Evolutionary conservation across 805 yeast species (phyloP).

Genomic region (Cephaloascus fragrans): DNA sequence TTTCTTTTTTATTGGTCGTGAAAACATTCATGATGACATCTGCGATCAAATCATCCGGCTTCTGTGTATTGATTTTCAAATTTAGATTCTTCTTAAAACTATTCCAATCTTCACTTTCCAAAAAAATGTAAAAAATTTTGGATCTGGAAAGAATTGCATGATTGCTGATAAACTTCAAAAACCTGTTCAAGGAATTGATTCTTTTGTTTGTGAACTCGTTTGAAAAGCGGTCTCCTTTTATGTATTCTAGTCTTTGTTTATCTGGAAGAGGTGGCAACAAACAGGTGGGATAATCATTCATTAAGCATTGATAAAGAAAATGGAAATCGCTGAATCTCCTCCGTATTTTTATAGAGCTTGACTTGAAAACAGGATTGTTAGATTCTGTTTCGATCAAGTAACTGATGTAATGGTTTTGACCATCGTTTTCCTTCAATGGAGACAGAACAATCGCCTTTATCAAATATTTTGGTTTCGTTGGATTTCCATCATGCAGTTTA

Average conservation of each 20-base stretch:
- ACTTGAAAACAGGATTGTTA: slow-evolving; percentile 47
- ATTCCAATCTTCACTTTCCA: slow-evolving; percentile 69
- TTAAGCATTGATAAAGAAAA: slow-evolving; percentile 62
- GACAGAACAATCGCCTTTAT: slow-evolving; percentile 36
- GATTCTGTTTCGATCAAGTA: slow-evolving; percentile 59
- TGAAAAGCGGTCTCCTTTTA: slow-evolving; percentile 89
- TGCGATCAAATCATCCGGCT: slow-evolving; percentile 69
- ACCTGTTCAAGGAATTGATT: slow-evolving; percentile 70
- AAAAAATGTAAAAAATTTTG: slow-evolving; percentile 57
- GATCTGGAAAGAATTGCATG: slow-evolving; percentile 70
- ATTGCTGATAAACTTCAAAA: slow-evolving; percentile 57
- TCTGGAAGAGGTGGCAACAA: slow-evolving; percentile 93
- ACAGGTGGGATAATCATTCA: slow-evolving; percentile 74
- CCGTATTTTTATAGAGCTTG: slow-evolving; percentile 40
- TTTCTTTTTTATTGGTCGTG: slow-evolving; percentile 68
- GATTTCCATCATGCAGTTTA: not conserved
- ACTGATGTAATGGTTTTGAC: slow-evolving; percentile 68
- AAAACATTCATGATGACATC: slow-evolving; percentile 94
- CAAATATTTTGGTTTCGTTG: slow-evolving; percentile 10
- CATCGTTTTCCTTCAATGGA: slow-evolving; percentile 65
- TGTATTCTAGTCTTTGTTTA: slow-evolving; percentile 80
- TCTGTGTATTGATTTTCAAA: slow-evolving; percentile 27
- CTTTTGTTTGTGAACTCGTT: slow-evolving; percentile 76
- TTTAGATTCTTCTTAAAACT: slow-evolving; percentile 53
- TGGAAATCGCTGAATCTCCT: slow-evolving; percentile 86